A percentile compares a stretch with the other conserved stretches of the same genome.
These are phyloP conservation scores for Kluyveromyces nonfermentans DNA, from an alignment of 805 yeast species.

Conservation along the genomic window DNA sequence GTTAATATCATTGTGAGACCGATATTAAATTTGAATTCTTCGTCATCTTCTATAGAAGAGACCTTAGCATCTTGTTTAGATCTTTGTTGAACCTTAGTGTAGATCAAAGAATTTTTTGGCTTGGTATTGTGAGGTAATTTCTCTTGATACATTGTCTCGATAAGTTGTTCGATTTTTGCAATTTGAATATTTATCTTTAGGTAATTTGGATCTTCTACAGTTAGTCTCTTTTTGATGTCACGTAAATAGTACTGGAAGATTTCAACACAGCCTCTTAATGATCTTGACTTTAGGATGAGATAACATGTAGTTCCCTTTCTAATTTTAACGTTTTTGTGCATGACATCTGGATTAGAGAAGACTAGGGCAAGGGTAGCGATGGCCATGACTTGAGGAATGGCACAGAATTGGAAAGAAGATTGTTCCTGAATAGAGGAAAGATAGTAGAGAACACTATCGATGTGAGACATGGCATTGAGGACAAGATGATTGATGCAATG, in stretches of 20 bases:
- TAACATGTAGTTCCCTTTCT: slow-evolving; percentile 81
- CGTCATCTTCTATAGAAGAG: slow-evolving; percentile 15
- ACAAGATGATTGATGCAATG: slow-evolving; percentile 76
- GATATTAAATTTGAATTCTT: slow-evolving; percentile 21
- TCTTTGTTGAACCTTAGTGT: slow-evolving; percentile 36
- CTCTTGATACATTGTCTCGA: slow-evolving; percentile 65
- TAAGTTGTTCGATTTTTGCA: slow-evolving; percentile 81
- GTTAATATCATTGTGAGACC: slow-evolving; percentile 15
- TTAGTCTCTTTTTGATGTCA: slow-evolving; percentile 67
- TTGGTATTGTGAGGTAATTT: slow-evolving; percentile 48
- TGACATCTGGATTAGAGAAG: slow-evolving; percentile 68
- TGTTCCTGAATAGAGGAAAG: slow-evolving; percentile 71
- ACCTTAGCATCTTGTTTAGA: slow-evolving; percentile 32
- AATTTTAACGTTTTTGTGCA: slow-evolving; percentile 70
- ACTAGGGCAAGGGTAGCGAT: slow-evolving; percentile 86
- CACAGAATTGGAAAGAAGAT: slow-evolving; percentile 81
- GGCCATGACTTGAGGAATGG: slow-evolving; percentile 99
- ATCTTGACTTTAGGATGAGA: slow-evolving; percentile 64
- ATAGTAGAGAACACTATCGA: slow-evolving; percentile 64
- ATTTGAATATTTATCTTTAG: slow-evolving; percentile 74
- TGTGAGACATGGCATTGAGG: slow-evolving; percentile 69
- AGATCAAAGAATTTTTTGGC: slow-evolving; percentile 30
- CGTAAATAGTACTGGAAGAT: slow-evolving; percentile 69
- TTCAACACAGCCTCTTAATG: slow-evolving; percentile 64
- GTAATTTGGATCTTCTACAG: slow-evolving; percentile 79